Conservation (phyloP, 441 rosid genomes). For the Isatis lusitanica region DNA sequence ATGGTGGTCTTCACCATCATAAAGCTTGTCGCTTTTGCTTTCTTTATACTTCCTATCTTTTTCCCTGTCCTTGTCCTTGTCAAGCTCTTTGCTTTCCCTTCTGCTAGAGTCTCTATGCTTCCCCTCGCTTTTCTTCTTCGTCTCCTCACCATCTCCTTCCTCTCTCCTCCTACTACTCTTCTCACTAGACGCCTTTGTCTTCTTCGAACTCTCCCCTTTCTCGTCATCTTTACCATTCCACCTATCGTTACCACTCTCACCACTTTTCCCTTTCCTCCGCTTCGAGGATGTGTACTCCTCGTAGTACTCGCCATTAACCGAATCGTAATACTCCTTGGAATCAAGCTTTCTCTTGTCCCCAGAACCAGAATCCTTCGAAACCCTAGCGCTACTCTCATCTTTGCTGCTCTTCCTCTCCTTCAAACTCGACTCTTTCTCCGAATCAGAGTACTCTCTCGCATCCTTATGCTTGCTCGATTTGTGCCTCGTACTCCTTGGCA, state of each 20-base stretch:
- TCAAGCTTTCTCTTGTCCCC: constrained; percentile 67
- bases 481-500: constrained; percentile 93
- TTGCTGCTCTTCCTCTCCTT: constrained; percentile 69
- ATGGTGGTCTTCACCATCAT: constrained; percentile 47
- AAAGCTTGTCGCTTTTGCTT: constrained; percentile 49
- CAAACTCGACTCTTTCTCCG: constrained; percentile 69
- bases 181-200: constrained; percentile 56
- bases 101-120: constrained; percentile 73
- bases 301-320: constrained; percentile 55
- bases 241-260: constrained; percentile 61
- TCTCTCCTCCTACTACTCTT: constrained; percentile 62
- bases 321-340: constrained; percentile 46
- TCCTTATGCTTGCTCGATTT: constrained; percentile 93
- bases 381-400: constrained; percentile 59
- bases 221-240: constrained; percentile 80
- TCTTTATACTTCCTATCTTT: constrained; percentile 57
- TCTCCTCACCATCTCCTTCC: constrained; percentile 60
- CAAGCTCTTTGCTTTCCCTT: constrained; percentile 65
- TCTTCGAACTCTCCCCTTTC: constrained; percentile 44
- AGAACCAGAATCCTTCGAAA: constrained; percentile 54
- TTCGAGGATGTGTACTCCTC: constrained; percentile 60
- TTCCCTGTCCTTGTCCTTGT: constrained; percentile 40
- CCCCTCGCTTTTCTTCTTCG: constrained; percentile 56
- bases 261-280: constrained; percentile 63
- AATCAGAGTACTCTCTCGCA: constrained; percentile 81